A percentile compares a stretch with the other conserved stretches of the same genome.
Conservation (phyloP, 2,329 filamentous ascomycete genomes). For the Sporothrix mexicana region DNA sequence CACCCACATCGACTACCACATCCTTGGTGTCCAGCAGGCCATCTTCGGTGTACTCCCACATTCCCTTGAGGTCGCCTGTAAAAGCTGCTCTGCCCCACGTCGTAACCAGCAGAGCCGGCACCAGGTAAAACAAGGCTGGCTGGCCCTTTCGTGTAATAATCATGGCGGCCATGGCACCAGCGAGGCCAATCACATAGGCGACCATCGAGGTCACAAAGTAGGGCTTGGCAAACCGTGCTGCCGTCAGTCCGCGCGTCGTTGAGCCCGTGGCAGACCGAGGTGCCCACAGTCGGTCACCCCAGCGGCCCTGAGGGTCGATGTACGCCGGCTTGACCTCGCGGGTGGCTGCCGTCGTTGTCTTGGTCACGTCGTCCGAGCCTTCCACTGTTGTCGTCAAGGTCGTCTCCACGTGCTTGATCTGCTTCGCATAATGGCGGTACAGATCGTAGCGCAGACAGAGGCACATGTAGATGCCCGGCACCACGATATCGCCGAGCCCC, state of each 20-base stretch:
- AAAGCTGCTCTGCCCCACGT: conserved; percentile 75
- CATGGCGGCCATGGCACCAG: conserved; percentile 77
- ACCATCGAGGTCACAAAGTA: conserved; percentile 81
- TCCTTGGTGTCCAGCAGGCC: conserved; percentile 61
- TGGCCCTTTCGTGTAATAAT: conserved; percentile 81
- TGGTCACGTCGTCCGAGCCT: conserved; percentile 43
- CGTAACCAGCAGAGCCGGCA: conserved; percentile 78
- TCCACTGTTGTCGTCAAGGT: conserved; percentile 44
- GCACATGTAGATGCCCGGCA: conserved; percentile 89
- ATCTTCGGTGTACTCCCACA: conserved; percentile 86
- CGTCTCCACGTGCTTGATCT: conserved; percentile 58
- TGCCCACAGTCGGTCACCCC: conserved; percentile 87
- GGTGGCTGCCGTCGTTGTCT: conserved; percentile 44
- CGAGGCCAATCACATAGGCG: conserved; percentile 80
- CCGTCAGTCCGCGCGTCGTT: conserved; percentile 47
- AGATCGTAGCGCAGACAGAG: conserved; percentile 91
- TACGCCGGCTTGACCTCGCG: conserved; percentile 60
- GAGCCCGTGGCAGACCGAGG: conserved; percentile 39
- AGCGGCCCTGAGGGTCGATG: conserved; percentile 69
- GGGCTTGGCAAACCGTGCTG: conserved; percentile 72
- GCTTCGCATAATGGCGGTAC: conserved; percentile 77
- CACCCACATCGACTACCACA: conserved; percentile 61
- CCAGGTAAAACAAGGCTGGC: conserved; percentile 89
- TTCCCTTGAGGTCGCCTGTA: conserved; percentile 71
- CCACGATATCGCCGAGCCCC: conserved; percentile 89